Evolutionary conservation across 1,284 basidiomycete genomes (phyloP).

Genomic region (Cryptococcus neoformans): DNA sequence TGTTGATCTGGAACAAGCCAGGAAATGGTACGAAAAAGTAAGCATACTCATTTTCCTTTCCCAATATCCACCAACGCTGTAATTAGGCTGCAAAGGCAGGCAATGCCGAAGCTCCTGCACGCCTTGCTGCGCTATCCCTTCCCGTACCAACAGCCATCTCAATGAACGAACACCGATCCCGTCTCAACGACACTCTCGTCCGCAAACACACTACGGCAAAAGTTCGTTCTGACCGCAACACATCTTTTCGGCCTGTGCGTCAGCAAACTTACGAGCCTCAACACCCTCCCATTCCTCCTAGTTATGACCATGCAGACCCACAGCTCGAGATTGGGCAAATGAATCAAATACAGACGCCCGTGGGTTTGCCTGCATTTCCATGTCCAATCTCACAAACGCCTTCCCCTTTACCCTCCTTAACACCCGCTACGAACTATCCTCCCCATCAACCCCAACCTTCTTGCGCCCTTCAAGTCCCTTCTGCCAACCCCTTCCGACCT

Average conservation of each 20-base stretch:
- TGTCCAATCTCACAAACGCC: constrained; percentile 1
- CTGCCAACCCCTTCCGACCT: no score
- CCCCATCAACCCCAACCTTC: no score
- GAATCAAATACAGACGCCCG: constrained; percentile 3
- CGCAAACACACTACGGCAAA: constrained; percentile 68
- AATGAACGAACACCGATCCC: constrained; percentile 71
- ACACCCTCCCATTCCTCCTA: neutral
- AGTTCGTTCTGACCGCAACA: constrained; percentile 59
- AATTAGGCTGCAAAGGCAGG: constrained; percentile 69
- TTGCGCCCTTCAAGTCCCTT: no score
- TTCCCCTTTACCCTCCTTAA: no score
- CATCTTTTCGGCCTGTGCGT: constrained; percentile 20
- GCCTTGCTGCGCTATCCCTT: constrained; percentile 65
- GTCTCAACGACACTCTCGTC: constrained; percentile 75
- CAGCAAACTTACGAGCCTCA: neutral
- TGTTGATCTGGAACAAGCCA: constrained; percentile 33
- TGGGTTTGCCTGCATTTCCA: constrained; percentile 1
- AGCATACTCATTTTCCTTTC: constrained; percentile 1
- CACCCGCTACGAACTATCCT: no score
- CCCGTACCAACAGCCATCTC: constrained; percentile 63
- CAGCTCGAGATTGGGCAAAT: constrained; percentile 2
- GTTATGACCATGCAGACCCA: neutral
- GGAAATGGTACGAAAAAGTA: constrained; percentile 47
- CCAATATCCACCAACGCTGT: neutral
- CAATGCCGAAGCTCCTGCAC: constrained; percentile 80